Evolutionary conservation across 1,139 yeast genomes (phyloP).

Genomic region (Blastobotrys indianensis): DNA sequence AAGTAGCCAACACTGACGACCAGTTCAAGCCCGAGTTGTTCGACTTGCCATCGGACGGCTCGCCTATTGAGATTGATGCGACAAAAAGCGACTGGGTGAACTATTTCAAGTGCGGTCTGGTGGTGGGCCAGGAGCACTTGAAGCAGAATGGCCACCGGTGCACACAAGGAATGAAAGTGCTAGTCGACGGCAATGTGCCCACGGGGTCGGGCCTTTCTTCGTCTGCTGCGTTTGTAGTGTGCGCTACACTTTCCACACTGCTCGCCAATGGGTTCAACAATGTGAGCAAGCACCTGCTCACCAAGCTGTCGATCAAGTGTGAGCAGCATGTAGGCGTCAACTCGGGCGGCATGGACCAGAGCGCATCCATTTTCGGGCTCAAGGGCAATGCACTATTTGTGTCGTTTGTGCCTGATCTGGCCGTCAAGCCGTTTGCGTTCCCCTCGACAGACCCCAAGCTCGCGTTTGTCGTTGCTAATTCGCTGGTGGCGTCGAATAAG

Average conservation of each 20-base stretch:
- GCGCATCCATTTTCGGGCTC: constrained; percentile 67
- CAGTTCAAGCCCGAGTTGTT: constrained; percentile 39
- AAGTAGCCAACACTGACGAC: constrained; percentile 42
- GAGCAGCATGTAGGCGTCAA: constrained; percentile 72
- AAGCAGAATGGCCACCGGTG: constrained; percentile 25
- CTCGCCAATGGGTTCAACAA: constrained; percentile 45
- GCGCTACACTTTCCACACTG: constrained; percentile 56
- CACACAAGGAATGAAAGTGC: constrained; percentile 44
- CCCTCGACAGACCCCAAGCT: constrained; percentile 45
- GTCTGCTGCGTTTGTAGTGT: constrained; percentile 67
- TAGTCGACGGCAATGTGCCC: constrained; percentile 63
- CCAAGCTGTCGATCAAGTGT: constrained; percentile 57
- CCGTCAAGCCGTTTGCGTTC: constrained; percentile 52
- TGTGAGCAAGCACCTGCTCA: constrained; percentile 49
- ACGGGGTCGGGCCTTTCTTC: constrained; percentile 70
- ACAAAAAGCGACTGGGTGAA: constrained; percentile 54
- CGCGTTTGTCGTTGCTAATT: constrained; percentile 57
- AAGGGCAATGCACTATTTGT: constrained; percentile 54
- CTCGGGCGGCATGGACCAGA: constrained; percentile 76
- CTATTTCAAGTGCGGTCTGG: constrained; percentile 61
- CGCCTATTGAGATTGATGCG: constrained; percentile 44
- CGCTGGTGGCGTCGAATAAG: constrained; percentile 58
- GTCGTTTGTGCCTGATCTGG: constrained; percentile 54
- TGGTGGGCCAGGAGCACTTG: constrained; percentile 53
- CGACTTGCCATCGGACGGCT: constrained; percentile 41